phyloP scores from a whole-genome alignment of 495 filamentous ascomycete genomes.

The Acidiella bohemica region DNA sequence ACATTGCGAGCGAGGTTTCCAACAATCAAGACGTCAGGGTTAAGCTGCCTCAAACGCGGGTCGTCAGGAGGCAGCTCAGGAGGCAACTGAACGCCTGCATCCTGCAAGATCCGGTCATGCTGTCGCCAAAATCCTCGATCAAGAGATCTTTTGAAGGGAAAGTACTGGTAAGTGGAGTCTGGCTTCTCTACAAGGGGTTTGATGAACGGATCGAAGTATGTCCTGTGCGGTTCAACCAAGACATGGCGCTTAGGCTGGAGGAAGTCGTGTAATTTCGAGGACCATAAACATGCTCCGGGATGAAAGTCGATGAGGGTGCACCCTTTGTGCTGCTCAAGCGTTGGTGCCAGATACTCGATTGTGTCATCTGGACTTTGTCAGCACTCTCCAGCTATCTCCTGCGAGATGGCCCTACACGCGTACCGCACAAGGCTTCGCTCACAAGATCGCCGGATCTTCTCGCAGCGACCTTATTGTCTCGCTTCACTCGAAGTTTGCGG shows the following conservation, averaged over 20 bases:
- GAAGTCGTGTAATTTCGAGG: constrained; percentile 55
- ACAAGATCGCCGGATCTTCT: no score
- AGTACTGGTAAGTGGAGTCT: constrained; percentile 37
- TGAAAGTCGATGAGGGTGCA: constrained; percentile 77
- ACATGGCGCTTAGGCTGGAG: constrained; percentile 69
- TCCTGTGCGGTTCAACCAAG: constrained; percentile 52
- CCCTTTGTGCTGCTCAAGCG: constrained; percentile 47
- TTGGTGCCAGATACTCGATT: constrained; percentile 38
- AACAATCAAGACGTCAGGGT: constrained; percentile 12
- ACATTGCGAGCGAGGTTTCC: constrained; percentile 12
- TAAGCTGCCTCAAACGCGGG: constrained; percentile 1
- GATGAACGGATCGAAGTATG: constrained; percentile 43
- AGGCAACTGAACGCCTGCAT: background rate
- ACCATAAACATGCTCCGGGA: constrained; percentile 64
- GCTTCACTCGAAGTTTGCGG: no score
- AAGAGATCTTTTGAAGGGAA: no score
- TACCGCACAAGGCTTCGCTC: constrained; percentile 18
- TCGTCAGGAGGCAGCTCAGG: constrained; percentile 2
- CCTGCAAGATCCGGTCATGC: background rate
- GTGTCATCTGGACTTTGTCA: constrained; percentile 16
- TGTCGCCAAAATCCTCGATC: no score
- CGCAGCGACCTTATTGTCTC: no score
- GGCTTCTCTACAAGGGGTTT: constrained; percentile 44
- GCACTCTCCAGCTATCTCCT: no score
- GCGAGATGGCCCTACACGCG: no score